These are phyloP conservation scores for Chrysoporthe austroafricana DNA, from an alignment of 2,329 filamentous ascomycete genomes.

Conservation along the genomic window DNA sequence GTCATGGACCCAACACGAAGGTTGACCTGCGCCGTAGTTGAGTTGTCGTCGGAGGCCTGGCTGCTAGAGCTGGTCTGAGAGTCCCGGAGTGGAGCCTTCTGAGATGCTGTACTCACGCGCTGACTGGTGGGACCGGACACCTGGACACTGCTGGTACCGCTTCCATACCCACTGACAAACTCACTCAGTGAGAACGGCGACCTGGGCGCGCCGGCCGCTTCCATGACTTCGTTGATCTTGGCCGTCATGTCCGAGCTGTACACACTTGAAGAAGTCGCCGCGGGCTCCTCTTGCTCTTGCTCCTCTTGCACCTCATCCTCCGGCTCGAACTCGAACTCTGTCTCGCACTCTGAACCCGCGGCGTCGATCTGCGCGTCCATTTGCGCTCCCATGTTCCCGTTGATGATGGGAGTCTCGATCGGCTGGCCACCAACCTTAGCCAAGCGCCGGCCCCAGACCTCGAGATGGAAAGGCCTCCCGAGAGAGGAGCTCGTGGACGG, in stretches of 20 bases:
- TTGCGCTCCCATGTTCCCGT: conserved; percentile 32
- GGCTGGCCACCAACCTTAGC: conserved; percentile 41
- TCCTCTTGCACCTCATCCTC: conserved; percentile 34
- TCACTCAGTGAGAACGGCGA: conserved; percentile 50
- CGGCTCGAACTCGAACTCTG: conserved; percentile 40
- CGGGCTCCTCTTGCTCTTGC: conserved; percentile 30
- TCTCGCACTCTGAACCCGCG: conserved; percentile 31
- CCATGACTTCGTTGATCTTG: conserved; percentile 54
- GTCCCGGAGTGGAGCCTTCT: conserved; percentile 38
- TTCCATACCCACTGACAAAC: conserved; percentile 45
- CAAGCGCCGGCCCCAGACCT: conserved; percentile 48
- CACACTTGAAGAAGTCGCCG: conserved; percentile 51
- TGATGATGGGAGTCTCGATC: conserved; percentile 54
- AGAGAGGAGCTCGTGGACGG: conserved; percentile 60
- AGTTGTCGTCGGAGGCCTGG: conserved; percentile 58
- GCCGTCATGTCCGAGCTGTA: conserved; percentile 60
- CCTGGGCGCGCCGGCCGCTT: conserved; percentile 44
- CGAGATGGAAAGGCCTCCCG: conserved; percentile 59
- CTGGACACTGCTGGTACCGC: conserved; percentile 39
- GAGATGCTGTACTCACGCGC: conserved; percentile 30
- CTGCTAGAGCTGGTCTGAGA: conserved; percentile 53
- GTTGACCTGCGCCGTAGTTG: conserved; percentile 72
- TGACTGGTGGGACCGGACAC: conserved; percentile 30
- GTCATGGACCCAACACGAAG: conserved; percentile 80
- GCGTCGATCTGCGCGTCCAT: conserved; percentile 13